Evolutionary conservation across 257 asterid genomes (phyloP).

Genomic region (Verbascum thapsus): DNA sequence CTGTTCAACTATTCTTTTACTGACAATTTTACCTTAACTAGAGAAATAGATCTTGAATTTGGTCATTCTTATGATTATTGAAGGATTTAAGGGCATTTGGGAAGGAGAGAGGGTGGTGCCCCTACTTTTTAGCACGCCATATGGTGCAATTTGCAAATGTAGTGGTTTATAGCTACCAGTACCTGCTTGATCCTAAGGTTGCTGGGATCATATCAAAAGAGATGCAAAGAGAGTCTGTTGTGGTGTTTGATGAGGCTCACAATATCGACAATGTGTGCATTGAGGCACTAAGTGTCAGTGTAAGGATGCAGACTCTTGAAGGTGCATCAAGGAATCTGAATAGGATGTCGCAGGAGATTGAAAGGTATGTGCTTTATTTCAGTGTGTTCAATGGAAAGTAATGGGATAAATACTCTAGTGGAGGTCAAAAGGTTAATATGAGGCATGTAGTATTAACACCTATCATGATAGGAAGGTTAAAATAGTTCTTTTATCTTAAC

Average conservation of each 20-base stretch:
- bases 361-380: slow-evolving; percentile 55
- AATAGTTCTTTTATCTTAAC: slow-evolving; percentile 42
- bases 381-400: background rate
- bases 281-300: slow-evolving; percentile 96
- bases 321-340: slow-evolving; percentile 89
- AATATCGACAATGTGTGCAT: slow-evolving; percentile 97
- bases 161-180: slow-evolving; percentile 94
- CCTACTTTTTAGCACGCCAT: slow-evolving; percentile 83
- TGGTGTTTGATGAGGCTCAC: slow-evolving; percentile 98
- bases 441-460: background rate
- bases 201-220: slow-evolving; percentile 96
- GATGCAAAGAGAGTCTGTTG: slow-evolving; percentile 97
- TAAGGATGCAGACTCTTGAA: slow-evolving; percentile 92
- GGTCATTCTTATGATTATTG: slow-evolving; percentile 19
- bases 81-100: slow-evolving; percentile 87
- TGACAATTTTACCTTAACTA: background rate
- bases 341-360: slow-evolving; percentile 91
- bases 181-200: slow-evolving; percentile 97
- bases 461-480: slow-evolving; percentile 97
- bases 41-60: slow-evolving; percentile 23
- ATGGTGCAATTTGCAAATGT: slow-evolving; percentile 98
- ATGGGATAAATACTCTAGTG: background rate
- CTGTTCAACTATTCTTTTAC: slow-evolving; percentile 14
- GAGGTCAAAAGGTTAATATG: background rate
- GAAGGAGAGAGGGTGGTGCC: slow-evolving; percentile 93